A percentile compares a stretch with the other conserved stretches of the same genome.
Evolutionary conservation across 176 grass and related monocot species (phyloP).

Genomic region (Ampelocalamus luodianensis): DNA sequence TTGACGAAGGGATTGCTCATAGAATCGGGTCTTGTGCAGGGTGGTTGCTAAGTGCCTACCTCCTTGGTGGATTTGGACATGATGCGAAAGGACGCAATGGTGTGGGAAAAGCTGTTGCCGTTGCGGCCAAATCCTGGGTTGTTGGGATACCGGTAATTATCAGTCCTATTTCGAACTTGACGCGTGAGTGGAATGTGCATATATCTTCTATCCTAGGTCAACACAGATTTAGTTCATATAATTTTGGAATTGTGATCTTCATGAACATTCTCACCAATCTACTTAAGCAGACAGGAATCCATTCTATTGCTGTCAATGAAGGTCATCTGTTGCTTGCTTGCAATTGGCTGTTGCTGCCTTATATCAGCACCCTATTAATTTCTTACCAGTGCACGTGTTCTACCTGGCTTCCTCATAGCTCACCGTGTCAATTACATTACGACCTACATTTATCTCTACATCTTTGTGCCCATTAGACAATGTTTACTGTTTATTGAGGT

Average conservation of each 20-base stretch:
- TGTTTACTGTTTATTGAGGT: not conserved
- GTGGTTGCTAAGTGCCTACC: constrained; percentile 83
- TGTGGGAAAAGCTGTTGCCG: constrained; percentile 53
- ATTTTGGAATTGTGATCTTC: not conserved
- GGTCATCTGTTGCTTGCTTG: not conserved
- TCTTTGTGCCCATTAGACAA: not conserved
- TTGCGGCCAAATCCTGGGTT: constrained; percentile 75
- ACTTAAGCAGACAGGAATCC: not conserved
- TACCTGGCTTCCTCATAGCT: not conserved
- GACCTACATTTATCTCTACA: not conserved
- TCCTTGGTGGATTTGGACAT: constrained; percentile 85
- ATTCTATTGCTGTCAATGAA: not conserved
- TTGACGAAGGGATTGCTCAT: constrained; percentile 14
- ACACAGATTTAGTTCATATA: not conserved
- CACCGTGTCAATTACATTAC: not conserved
- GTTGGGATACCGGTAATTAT: constrained; percentile 81
- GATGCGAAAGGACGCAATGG: constrained; percentile 86
- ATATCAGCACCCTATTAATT: not conserved
- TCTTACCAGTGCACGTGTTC: not conserved
- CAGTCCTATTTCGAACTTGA: not conserved
- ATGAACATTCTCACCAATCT: not conserved
- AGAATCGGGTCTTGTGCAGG: constrained; percentile 47
- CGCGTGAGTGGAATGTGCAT: not conserved
- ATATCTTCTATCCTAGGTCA: not conserved
- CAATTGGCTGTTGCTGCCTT: not conserved